Evolutionary conservation across 1,284 basidiomycete genomes (phyloP), one percentile per base, ranked within the genome.

Genomic region (Naganishia sp.): DNA sequence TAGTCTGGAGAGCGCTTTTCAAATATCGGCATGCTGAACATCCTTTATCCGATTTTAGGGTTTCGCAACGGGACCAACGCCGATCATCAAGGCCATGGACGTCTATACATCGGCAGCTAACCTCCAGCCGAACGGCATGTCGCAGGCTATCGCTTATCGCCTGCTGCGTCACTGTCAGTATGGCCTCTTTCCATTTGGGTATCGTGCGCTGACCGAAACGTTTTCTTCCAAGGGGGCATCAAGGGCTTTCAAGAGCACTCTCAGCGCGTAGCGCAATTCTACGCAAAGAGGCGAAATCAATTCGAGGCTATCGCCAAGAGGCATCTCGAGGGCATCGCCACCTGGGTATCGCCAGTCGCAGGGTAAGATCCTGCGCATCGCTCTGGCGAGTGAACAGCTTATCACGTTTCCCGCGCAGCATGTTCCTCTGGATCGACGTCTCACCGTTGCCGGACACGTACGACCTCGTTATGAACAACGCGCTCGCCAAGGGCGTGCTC

Each of bases 291-390:
- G 74, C 45, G 75, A 73, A 87, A 92, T 74, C 81, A 86, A 10
- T 96, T 97, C 76, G 90, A 94, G 75, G 77, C 78, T 1, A 87
- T 88, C 41, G 88, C 94, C 77, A 81, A 84, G 65, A 85, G 84
- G 74, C 84, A 94, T 74, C 84, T 97, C 35, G 82, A 82, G 63
- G 90, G 87, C 1, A 79, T 94, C 25, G 92, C 87, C 5, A 87
- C 88, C 71, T 98, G 94, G 93, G 85, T 82, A 47, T 83, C 84
- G 0, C 94, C 94, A 0, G 88, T 91, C 60, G 90, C 94, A 2
- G 94, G 94, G 70, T 66, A 57, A 13, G 52, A 56, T 45, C 32
- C 17, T 13, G 2, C 13, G 35, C 35, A 13, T n/a, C 18, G 4
- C 31, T 23, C 42, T 17, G 15, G 7, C 46, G 79, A 81, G 79